phyloP scores from a whole-genome alignment of 176 grass and related monocot genomes.

The Ensete glaucum region DNA sequence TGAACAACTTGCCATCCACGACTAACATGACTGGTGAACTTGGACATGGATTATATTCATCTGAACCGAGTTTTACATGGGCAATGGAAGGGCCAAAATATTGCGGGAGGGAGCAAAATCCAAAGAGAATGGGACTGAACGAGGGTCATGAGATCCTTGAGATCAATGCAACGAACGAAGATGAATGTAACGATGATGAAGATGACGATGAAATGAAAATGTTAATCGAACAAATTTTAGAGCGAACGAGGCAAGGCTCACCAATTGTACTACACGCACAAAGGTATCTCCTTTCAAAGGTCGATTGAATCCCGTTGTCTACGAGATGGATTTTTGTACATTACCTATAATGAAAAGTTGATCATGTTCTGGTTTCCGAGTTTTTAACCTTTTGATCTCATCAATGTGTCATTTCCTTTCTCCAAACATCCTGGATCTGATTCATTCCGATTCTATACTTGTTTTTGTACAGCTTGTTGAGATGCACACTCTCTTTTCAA shows the following conservation, averaged over 20 bases:
- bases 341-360: neutral
- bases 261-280: slow-evolving; percentile 71
- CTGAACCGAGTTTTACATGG: slow-evolving; percentile 37
- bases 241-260: slow-evolving; percentile 82
- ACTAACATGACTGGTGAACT: slow-evolving; percentile 29
- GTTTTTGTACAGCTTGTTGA: too few species aligned
- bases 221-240: slow-evolving; percentile 83
- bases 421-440: too few species aligned
- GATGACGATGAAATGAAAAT: slow-evolving; percentile 27
- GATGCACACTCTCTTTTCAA: too few species aligned
- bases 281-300: slow-evolving; percentile 67
- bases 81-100: slow-evolving; percentile 31
- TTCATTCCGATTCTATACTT: too few species aligned
- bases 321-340: neutral
- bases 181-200: slow-evolving; percentile 21
- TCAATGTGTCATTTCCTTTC: too few species aligned
- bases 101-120: slow-evolving; percentile 13
- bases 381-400: too few species aligned
- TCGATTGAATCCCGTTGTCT: slow-evolving; percentile 31
- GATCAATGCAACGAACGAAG: slow-evolving; percentile 7
- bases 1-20: slow-evolving; percentile 19
- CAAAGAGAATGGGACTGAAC: slow-evolving; percentile 8
- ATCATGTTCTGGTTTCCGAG: too few species aligned
- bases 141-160: slow-evolving; percentile 17
- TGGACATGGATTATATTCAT: slow-evolving; percentile 31